These are phyloP conservation scores for Metschnikowia bowlesiae DNA, from an alignment of 805 yeast genomes.

Conservation along the genomic window DNA sequence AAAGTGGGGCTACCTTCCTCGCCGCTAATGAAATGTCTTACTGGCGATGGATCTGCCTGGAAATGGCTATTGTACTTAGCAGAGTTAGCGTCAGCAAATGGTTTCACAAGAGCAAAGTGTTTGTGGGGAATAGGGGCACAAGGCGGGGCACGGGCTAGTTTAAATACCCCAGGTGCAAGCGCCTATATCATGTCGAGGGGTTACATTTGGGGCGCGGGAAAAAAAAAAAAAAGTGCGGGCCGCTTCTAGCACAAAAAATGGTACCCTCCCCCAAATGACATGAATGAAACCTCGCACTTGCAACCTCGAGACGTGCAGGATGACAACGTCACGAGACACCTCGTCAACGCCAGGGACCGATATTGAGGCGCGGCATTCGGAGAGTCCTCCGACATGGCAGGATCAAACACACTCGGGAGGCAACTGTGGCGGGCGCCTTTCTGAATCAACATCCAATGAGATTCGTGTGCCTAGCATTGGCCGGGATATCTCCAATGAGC, in stretches of 20 bases:
- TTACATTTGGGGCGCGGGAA: constrained; percentile 1
- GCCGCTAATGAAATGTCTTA: background rate
- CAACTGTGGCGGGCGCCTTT: too few species aligned
- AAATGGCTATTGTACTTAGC: background rate
- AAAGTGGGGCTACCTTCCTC: background rate
- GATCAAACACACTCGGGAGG: too few species aligned
- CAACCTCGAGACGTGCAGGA: background rate
- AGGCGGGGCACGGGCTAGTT: background rate
- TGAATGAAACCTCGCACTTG: constrained; percentile 3
- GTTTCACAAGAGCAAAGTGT: background rate
- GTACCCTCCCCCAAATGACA: background rate
- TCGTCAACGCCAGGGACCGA: background rate
- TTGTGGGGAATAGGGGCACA: background rate
- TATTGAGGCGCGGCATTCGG: too few species aligned
- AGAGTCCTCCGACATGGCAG: too few species aligned
- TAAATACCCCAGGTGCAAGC: background rate
- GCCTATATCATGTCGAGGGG: background rate
- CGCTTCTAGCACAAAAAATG: background rate
- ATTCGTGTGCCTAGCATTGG: too few species aligned
- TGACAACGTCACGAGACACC: background rate
- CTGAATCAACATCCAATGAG: too few species aligned
- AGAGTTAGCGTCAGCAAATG: background rate
- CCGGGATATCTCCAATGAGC: too few species aligned
- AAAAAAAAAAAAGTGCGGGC: background rate
- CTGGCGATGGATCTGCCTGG: background rate